Base-by-base conservation (phyloP, 129 eudicot genomes). In the Logfia minima region DNA sequence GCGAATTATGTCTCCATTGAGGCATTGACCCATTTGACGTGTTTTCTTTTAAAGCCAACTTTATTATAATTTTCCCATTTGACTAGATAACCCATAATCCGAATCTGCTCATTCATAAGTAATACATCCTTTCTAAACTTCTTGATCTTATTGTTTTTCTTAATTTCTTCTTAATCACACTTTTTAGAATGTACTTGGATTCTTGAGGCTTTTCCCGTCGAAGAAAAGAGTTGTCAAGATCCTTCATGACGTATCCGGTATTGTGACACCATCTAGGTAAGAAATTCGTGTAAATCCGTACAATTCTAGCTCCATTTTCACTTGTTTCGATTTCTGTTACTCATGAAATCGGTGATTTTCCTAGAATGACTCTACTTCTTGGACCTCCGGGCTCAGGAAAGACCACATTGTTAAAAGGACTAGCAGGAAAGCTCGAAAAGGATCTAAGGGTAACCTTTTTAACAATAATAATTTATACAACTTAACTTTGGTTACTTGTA, bases 341-440 rank as follows among this genome's bases (percentile, higher is more conserved):
- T 64, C 39, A 80, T 19, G 32, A 79, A 76, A 31, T 45, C 18
- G 39, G 1, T 7, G 0, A 24, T 72, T 77, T 73, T 72, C 23
- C 3, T 77, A 91, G 97, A 82, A 77, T 87, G 86, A 87, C 97
- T 21, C 87, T 91, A 59, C 97, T 91, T 80, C 62, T 91, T 2
- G 97, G 95, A 13, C 97, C 97, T 78, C 97, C 95, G 2, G 91
- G 84, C 51, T 91, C 97, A 3, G 97, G 95, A 28, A 91, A 91
- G 73, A 87, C 97, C n/a, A 91, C 94, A 71, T 87, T 91, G 79
- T 63, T 88, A 76, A 83, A 88, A 83, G 92, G 84, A 32, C 85
- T 91, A 51, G 92, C 97, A 1, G 97, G 97, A 81, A 85, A 86
- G 82, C 86, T 89, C 63, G 94, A 91, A 48, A 78, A 79, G 10